A percentile compares a stretch with the other conserved stretches of the same genome.
Conservation (phyloP, 2,329 filamentous ascomycete genomes). For the Pseudogymnoascus sp. region DNA sequence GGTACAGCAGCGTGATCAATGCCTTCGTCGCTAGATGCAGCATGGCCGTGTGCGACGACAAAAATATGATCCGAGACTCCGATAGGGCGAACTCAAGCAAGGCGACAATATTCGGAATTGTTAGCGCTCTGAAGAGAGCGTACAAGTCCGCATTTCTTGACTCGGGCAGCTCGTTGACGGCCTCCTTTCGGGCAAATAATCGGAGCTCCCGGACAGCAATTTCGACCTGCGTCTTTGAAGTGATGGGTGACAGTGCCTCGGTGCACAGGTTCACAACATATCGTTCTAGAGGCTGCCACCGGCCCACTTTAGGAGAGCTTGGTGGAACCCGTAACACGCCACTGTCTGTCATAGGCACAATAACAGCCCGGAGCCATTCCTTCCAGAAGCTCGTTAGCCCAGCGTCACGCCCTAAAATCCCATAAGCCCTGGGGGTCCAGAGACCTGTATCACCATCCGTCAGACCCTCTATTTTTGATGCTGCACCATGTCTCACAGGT, state of each 20-base stretch:
- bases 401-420: slow-evolving; percentile 77
- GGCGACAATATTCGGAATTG: slow-evolving; percentile 83
- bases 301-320: slow-evolving; percentile 81
- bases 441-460: slow-evolving; percentile 92
- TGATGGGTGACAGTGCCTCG: slow-evolving; percentile 84
- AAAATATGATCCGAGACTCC: slow-evolving; percentile 90
- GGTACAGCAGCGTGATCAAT: slow-evolving; percentile 78
- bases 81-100: slow-evolving; percentile 88
- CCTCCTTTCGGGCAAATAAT: slow-evolving; percentile 88
- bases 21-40: slow-evolving; percentile 85
- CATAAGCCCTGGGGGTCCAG: slow-evolving; percentile 91
- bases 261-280: slow-evolving; percentile 97
- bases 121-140: slow-evolving; percentile 81
- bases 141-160: slow-evolving; percentile 88
- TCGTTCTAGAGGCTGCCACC: slow-evolving; percentile 93
- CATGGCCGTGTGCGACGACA: slow-evolving; percentile 95
- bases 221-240: slow-evolving; percentile 93
- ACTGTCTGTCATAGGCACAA: slow-evolving; percentile 94
- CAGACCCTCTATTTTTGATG: slow-evolving; percentile 92
- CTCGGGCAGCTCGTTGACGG: slow-evolving; percentile 83
- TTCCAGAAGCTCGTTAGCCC: slow-evolving; percentile 92
- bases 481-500: slow-evolving; percentile 85
- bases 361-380: slow-evolving; percentile 87
- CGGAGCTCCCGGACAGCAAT: slow-evolving; percentile 81
- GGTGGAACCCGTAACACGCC: slow-evolving; percentile 72